Base-by-base conservation (phyloP, 306 rosid genomes). In the Cicer chorassanicum region DNA sequence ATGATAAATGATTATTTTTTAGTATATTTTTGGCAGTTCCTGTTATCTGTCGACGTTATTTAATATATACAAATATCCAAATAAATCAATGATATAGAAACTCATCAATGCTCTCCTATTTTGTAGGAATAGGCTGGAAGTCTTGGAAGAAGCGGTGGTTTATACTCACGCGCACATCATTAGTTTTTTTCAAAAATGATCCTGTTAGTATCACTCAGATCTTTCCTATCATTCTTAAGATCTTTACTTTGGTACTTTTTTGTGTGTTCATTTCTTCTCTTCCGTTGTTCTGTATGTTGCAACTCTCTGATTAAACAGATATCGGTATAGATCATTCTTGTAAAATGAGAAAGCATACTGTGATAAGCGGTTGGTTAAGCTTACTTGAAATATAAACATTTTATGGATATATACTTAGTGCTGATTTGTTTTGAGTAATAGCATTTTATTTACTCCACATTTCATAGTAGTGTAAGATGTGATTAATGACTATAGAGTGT, bases 111-210 rank as follows among this genome's bases (percentile, higher is more conserved):
- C 40, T 50, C 39, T 69, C 50, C 70, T 60, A 62, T 81, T 83
- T 41, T 85, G 85, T 84, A 95, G 99, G 99, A 81, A 88, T 95
- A 51, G 99, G 99, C 69, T 95, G 99, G 99, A 95, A 95, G 80
- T 95, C 97, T 66, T 95, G 99, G 99, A 95, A 95, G 92, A 95
- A 92, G 88, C 89, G 99, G 51, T 95, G 99, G 99, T 95, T 95
- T 79, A 95, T 95, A 67, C 92, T 95, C 45, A 95, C 99, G 0
- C 89, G 99, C 75, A 88, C 93, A 65, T 95, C 99, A 66, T 81
- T 95, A 78, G 98, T 95, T 68, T 95, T 95, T 85, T 95, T 95
- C 87, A 95, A 95, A 83, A 95, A 80, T 19, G 98, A 95, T 66
- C 99, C 99, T 72, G 99, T 95, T 72, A 90, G 99, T 90, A 82